Conservation (phyloP, 345 rosid species). For the Cardamine resedifolia region DNA sequence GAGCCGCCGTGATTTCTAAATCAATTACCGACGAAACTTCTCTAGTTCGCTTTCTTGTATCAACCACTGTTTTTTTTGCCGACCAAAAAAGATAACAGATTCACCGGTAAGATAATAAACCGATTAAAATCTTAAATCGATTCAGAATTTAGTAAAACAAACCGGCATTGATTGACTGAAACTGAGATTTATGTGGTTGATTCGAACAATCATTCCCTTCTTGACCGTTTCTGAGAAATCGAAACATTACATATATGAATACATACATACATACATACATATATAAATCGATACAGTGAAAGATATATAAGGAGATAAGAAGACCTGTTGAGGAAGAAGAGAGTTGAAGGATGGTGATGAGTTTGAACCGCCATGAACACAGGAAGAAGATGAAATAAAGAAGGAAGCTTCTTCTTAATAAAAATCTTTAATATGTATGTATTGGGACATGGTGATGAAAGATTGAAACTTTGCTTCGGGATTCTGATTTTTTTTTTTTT, state of each 20-base stretch:
- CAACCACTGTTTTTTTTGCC: constrained; percentile 23
- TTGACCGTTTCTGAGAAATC: constrained; percentile 56
- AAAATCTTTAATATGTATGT: constrained; percentile 18
- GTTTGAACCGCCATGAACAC: constrained; percentile 83
- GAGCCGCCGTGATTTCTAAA: constrained; percentile 31
- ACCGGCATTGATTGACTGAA: constrained; percentile 26
- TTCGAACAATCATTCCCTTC: constrained; percentile 58
- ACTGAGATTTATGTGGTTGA: constrained; percentile 43
- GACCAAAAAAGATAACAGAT: constrained; percentile 3
- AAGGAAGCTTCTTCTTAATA: constrained; percentile 12
- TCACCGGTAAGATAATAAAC: constrained; percentile 4
- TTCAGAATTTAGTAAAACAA: neutral
- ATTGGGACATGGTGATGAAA: constrained; percentile 19
- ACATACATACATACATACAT: neutral
- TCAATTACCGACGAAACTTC: constrained; percentile 40
- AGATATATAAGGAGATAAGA: neutral
- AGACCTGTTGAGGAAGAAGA: constrained; percentile 74
- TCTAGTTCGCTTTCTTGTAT: constrained; percentile 68
- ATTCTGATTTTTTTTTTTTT: neutral
- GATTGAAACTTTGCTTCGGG: constrained; percentile 27
- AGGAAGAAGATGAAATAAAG: constrained; percentile 1
- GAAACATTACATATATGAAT: neutral
- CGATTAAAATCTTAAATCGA: neutral
- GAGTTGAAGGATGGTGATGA: constrained; percentile 81
- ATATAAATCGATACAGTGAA: neutral